phyloP scores from a whole-genome alignment of 1,284 basidiomycete genomes.

The Porodaedalea pini region DNA sequence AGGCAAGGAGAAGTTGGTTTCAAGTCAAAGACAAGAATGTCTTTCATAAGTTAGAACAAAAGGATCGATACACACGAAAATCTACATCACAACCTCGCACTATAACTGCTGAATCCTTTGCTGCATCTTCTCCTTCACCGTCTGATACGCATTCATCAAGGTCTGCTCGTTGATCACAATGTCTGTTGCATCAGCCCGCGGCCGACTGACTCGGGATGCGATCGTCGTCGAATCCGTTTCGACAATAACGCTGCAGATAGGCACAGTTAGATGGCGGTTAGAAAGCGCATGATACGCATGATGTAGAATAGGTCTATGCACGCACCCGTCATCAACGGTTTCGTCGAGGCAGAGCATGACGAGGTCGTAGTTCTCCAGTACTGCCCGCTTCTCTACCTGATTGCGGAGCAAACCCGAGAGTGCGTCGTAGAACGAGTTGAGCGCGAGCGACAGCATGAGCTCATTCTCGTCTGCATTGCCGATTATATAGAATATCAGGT shows the following conservation, averaged over 20 bases:
- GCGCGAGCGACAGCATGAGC: slow-evolving; percentile 87
- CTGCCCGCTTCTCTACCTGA: slow-evolving; percentile 92
- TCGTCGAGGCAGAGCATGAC: slow-evolving; percentile 94
- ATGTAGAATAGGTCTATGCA: slow-evolving; percentile 39
- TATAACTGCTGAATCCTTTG: slow-evolving; percentile 58
- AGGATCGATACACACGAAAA: neutral
- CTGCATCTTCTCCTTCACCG: slow-evolving; percentile 77
- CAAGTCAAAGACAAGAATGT: too few relatives aligned
- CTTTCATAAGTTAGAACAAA: too few relatives aligned
- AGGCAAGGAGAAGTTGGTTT: too few relatives aligned
- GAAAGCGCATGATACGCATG: neutral
- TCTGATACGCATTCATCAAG: slow-evolving; percentile 87
- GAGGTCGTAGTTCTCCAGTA: slow-evolving; percentile 93
- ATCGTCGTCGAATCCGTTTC: slow-evolving; percentile 96
- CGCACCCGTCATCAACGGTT: slow-evolving; percentile 96
- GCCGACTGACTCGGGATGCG: slow-evolving; percentile 90
- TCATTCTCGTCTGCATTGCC: slow-evolving; percentile 91
- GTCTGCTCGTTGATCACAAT: slow-evolving; percentile 99
- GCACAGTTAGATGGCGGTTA: neutral
- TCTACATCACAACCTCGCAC: neutral
- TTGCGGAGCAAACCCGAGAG: slow-evolving; percentile 83
- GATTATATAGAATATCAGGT: slow-evolving; percentile 94
- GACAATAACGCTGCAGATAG: slow-evolving; percentile 77
- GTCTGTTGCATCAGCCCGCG: slow-evolving; percentile 90
- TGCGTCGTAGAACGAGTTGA: slow-evolving; percentile 85